Conservation (phyloP, 306 rosid species). For the Morella rubra region DNA sequence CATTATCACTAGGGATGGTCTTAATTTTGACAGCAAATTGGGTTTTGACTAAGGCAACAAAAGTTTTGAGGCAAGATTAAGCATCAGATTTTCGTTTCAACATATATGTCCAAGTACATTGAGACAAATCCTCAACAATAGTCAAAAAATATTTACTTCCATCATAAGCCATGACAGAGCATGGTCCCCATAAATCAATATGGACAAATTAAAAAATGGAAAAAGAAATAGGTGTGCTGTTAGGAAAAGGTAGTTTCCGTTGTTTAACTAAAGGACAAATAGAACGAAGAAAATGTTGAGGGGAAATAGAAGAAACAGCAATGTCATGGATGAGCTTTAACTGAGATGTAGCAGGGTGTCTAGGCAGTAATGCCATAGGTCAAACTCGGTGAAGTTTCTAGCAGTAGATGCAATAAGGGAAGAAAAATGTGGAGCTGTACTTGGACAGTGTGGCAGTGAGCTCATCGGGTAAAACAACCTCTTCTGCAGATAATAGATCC, state of each 20-base stretch:
- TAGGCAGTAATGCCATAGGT: no score
- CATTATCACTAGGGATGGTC: not conserved
- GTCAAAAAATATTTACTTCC: not conserved
- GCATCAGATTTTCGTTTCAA: not conserved
- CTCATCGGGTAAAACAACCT: no score
- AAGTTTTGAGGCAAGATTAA: no score
- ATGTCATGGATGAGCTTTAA: no score
- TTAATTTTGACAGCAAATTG: not conserved
- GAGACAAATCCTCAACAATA: not conserved
- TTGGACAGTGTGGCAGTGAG: no score
- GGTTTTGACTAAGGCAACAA: not conserved
- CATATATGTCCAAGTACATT: not conserved
- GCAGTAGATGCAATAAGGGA: no score
- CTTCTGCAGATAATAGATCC: no score
- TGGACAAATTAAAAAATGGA: not conserved
- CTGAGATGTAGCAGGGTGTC: no score
- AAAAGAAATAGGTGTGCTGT: not conserved
- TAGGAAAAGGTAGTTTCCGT: not conserved
- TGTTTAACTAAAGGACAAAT: not conserved
- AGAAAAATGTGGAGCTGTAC: no score
- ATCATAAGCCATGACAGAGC: not conserved
- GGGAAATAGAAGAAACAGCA: no score
- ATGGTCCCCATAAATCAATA: not conserved
- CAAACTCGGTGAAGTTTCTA: no score
- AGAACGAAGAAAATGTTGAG: not conserved